These are phyloP conservation scores for Ophiocordyceps camponoti-leonardi DNA, from an alignment of 2,329 filamentous ascomycete genomes.

Conservation along the genomic window DNA sequence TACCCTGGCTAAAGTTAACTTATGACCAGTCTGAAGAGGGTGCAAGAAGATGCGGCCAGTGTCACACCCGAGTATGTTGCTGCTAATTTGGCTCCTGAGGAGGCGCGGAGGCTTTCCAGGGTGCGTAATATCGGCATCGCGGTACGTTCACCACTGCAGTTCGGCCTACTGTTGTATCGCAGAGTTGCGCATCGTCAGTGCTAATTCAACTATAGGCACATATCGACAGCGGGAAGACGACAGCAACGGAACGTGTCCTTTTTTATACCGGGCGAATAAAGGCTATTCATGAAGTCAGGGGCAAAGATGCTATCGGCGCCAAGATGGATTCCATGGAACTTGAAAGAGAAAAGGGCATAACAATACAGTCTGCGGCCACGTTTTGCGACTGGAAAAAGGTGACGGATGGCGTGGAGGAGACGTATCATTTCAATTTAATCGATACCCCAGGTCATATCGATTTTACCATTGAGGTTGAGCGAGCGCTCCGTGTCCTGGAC, in stretches of 20 bases:
- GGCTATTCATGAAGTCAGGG: constrained; percentile 89
- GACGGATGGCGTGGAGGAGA: constrained; percentile 68
- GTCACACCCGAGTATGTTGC: constrained; percentile 46
- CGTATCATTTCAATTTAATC: constrained; percentile 95
- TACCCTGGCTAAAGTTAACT: not conserved
- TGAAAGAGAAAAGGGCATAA: constrained; percentile 96
- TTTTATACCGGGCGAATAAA: constrained; percentile 98
- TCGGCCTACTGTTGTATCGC: not conserved
- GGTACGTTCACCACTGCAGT: constrained; percentile 26
- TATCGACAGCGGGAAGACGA: constrained; percentile 97
- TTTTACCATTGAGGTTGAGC: constrained; percentile 97
- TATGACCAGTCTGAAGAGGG: constrained; percentile 27
- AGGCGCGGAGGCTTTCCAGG: constrained; percentile 59
- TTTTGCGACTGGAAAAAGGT: constrained; percentile 95
- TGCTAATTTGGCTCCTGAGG: constrained; percentile 63
- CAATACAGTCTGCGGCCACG: constrained; percentile 93
- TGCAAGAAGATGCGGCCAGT: constrained; percentile 32
- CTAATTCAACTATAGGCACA: constrained; percentile 46
- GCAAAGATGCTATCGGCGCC: constrained; percentile 84
- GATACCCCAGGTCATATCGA: constrained; percentile 98
- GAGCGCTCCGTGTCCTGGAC: constrained; percentile 84
- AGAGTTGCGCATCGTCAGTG: not conserved
- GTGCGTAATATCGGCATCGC: constrained; percentile 98
- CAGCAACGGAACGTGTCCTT: constrained; percentile 85
- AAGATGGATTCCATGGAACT: constrained; percentile 99